Evolutionary conservation across 345 rosid species (phyloP).

Genomic region (Combretum micranthum): DNA sequence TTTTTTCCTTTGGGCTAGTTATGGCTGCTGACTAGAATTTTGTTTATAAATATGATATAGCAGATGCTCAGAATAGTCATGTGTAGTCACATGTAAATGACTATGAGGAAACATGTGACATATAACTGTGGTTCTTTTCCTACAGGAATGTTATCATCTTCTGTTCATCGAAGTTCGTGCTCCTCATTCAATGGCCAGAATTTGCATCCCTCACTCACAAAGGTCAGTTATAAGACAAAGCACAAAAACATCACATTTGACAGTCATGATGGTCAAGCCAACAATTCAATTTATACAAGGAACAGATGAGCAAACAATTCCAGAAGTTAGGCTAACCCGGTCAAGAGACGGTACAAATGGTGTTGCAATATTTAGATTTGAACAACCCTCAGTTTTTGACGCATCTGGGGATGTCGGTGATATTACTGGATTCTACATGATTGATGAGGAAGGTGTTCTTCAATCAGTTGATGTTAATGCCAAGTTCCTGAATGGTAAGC

Average conservation of each 20-base stretch:
- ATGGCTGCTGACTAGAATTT: too few relatives aligned
- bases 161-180: conserved; percentile 24
- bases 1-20: too few relatives aligned
- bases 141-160: conserved; percentile 38
- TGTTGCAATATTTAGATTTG: conserved; percentile 68
- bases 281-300: conserved; percentile 84
- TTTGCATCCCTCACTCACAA: conserved; percentile 19
- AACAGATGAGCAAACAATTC: conserved; percentile 77
- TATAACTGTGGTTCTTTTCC: conserved; percentile 2
- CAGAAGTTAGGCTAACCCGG: conserved; percentile 79
- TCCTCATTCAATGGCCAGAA: conserved; percentile 46
- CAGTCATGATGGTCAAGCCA: conserved; percentile 71
- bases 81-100: too few relatives aligned
- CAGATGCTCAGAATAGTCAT: too few relatives aligned
- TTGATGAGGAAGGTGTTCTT: conserved; percentile 89
- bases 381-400: conserved; percentile 86
- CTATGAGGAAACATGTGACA: background rate
- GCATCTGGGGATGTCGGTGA: conserved; percentile 82
- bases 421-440: conserved; percentile 93
- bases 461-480: conserved; percentile 93
- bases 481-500: conserved; percentile 85
- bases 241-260: conserved; percentile 10
- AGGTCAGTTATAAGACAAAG: conserved; percentile 14
- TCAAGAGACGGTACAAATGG: conserved; percentile 88
- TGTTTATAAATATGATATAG: too few relatives aligned